Conservation (phyloP, 163 green algal genomes). For the Prototheca cutis region DNA sequence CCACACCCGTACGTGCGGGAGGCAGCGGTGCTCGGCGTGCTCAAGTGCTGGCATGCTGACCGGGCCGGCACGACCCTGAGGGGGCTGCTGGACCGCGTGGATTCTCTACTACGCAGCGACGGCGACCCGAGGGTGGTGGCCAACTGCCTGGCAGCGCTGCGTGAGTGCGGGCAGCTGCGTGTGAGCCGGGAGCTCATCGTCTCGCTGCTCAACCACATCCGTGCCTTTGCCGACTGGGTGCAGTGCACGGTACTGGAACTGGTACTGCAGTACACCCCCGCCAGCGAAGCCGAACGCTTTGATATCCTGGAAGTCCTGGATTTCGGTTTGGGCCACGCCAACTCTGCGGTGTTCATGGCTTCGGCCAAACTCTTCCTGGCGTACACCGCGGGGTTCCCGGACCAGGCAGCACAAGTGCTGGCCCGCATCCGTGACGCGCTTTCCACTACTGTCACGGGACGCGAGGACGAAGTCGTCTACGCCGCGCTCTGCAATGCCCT, state of each 20-base stretch:
- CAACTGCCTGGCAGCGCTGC: no score
- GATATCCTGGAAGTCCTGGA: slow-evolving; percentile 93
- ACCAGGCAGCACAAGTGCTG: slow-evolving; percentile 80
- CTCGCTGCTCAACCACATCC: slow-evolving; percentile 77
- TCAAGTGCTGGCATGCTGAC: slow-evolving; percentile 85
- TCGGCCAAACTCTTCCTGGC: slow-evolving; percentile 84
- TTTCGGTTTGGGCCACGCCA: slow-evolving; percentile 76
- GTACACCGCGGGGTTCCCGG: slow-evolving; percentile 74
- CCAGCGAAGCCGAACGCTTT: slow-evolving; percentile 65
- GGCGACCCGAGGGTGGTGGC: slow-evolving; percentile 65
- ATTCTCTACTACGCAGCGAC: slow-evolving; percentile 53
- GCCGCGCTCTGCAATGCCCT: slow-evolving; percentile 78
- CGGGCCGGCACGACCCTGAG: slow-evolving; percentile 35
- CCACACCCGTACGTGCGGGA: slow-evolving; percentile 76
- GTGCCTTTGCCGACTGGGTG: slow-evolving; percentile 85
- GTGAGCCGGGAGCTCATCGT: slow-evolving; percentile 63
- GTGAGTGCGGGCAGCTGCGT: no score
- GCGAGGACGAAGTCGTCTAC: slow-evolving; percentile 65
- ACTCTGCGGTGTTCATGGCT: slow-evolving; percentile 83
- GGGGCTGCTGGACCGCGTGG: slow-evolving; percentile 47
- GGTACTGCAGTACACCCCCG: slow-evolving; percentile 56
- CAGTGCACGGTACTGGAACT: slow-evolving; percentile 89
- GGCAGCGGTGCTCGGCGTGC: slow-evolving; percentile 83
- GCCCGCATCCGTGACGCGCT: slow-evolving; percentile 82
- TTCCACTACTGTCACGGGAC: slow-evolving; percentile 65